Percentiles rank a stretch among this genome's conserved stretches.
Evolutionary conservation across 306 rosid species (phyloP).

Genomic region (Herpetospermum pedunculosum): DNA sequence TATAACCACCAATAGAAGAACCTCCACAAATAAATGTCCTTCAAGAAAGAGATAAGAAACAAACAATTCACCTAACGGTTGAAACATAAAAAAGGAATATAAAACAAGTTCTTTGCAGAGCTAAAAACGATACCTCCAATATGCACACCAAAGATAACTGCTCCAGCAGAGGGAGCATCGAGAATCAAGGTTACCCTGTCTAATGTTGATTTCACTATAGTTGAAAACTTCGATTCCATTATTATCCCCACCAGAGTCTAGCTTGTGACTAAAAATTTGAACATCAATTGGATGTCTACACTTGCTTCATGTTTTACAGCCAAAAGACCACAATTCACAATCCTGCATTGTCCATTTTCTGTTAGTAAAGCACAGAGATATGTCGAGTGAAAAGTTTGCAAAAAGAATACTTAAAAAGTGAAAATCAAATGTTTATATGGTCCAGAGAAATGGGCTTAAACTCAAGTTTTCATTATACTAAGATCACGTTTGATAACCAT

Average conservation of each 20-base stretch:
- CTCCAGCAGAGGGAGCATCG: conserved; percentile 74
- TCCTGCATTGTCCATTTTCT: not conserved
- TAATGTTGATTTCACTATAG: conserved; percentile 37
- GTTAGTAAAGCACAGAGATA: too few species aligned
- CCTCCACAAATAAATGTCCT: conserved; percentile 89
- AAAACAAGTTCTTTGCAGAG: not conserved
- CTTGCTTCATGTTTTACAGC: not conserved
- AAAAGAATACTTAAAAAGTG: too few species aligned
- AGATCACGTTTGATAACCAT: too few species aligned
- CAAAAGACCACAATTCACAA: not conserved
- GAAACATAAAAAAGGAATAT: not conserved
- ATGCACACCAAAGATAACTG: conserved; percentile 77
- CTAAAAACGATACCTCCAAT: conserved; percentile 54
- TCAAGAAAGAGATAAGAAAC: conserved; percentile 15
- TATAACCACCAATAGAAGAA: conserved; percentile 67
- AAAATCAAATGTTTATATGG: too few species aligned
- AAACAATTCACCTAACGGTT: not conserved
- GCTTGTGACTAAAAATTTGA: not conserved
- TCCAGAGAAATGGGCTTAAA: too few species aligned
- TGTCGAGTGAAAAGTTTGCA: too few species aligned
- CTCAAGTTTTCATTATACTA: not conserved
- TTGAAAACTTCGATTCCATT: conserved; percentile 15
- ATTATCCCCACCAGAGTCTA: not conserved
- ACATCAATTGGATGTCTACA: not conserved
- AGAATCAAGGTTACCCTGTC: conserved; percentile 51